phyloP scores from a whole-genome alignment of 2,329 filamentous ascomycete genomes.

The Diaporthe caulivora region DNA sequence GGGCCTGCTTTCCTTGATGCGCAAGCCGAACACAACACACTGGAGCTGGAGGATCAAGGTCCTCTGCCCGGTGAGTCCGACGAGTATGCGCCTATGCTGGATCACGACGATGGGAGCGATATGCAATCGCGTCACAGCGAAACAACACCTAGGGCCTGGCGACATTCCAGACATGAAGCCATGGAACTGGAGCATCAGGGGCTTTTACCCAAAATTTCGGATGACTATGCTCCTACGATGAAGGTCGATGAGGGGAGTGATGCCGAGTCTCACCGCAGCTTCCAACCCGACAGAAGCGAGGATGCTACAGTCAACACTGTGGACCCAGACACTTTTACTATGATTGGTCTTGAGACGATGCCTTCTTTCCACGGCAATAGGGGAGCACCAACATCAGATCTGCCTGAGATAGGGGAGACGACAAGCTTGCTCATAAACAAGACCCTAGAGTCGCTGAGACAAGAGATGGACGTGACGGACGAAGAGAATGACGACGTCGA shows the following conservation, averaged over 20 bases:
- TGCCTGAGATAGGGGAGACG: slow-evolving; percentile 65
- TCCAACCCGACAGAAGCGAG: slow-evolving; percentile 31
- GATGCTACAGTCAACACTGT: slow-evolving; percentile 47
- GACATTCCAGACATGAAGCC: neutral
- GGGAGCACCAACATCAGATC: slow-evolving; percentile 49
- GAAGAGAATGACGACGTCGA: slow-evolving; percentile 35
- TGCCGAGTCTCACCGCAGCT: slow-evolving; percentile 40
- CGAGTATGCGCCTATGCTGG: slow-evolving; percentile 30
- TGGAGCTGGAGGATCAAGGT: slow-evolving; percentile 36
- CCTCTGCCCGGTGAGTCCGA: slow-evolving; percentile 33
- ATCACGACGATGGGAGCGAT: slow-evolving; percentile 45
- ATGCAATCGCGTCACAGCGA: slow-evolving; percentile 41
- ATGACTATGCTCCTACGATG: slow-evolving; percentile 32
- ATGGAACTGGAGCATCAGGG: slow-evolving; percentile 32
- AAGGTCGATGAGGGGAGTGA: slow-evolving; percentile 45
- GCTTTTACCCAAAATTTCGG: slow-evolving; percentile 21
- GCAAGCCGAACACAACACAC: neutral
- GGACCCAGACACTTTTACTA: slow-evolving; percentile 67
- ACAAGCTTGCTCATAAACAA: slow-evolving; percentile 69
- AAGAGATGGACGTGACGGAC: slow-evolving; percentile 46
- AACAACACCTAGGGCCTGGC: slow-evolving; percentile 11
- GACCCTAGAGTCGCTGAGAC: slow-evolving; percentile 64
- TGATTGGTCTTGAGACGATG: slow-evolving; percentile 69
- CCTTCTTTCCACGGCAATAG: slow-evolving; percentile 62
- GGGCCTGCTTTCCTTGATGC: neutral